phyloP scores from a whole-genome alignment of 352 stramenopile genomes.

The Phytophthora sojae region DNA sequence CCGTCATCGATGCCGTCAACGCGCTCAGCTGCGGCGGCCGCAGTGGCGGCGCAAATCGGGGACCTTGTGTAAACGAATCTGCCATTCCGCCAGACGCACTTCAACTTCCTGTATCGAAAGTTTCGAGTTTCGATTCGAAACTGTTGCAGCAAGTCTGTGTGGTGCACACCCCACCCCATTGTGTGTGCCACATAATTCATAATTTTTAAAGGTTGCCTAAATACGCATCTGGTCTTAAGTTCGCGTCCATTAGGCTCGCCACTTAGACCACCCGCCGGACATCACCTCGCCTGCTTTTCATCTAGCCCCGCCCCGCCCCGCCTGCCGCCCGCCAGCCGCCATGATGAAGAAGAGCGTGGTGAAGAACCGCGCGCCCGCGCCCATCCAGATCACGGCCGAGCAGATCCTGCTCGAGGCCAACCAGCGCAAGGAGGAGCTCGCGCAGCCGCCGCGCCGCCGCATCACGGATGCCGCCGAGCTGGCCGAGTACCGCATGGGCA shows the following conservation, averaged over 20 bases:
- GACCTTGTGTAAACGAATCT: neutral
- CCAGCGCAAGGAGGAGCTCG: slow-evolving; percentile 86
- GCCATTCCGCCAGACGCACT: slow-evolving; percentile 1
- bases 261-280: too few relatives aligned
- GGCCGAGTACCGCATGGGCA: slow-evolving; percentile 92
- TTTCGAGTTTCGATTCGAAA: too few relatives aligned
- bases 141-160: too few relatives aligned
- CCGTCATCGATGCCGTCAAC: neutral
- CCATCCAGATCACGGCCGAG: slow-evolving; percentile 99
- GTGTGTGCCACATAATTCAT: neutral
- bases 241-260: slow-evolving; percentile 14
- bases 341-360: slow-evolving; percentile 92
- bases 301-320: neutral
- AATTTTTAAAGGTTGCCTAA: neutral
- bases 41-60: neutral
- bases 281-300: too few relatives aligned
- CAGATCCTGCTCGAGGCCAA: slow-evolving; percentile 97
- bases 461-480: slow-evolving; percentile 94
- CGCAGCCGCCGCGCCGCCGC: slow-evolving; percentile 75
- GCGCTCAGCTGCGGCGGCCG: slow-evolving; percentile 9
- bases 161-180: neutral
- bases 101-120: slow-evolving; percentile 1
- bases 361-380: slow-evolving; percentile 98
- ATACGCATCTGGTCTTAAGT: slow-evolving; percentile 14
- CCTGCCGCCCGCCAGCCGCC: neutral